These are phyloP conservation scores for Cytospora mali DNA, from an alignment of 2,329 filamentous ascomycete species.

Conservation along the genomic window DNA sequence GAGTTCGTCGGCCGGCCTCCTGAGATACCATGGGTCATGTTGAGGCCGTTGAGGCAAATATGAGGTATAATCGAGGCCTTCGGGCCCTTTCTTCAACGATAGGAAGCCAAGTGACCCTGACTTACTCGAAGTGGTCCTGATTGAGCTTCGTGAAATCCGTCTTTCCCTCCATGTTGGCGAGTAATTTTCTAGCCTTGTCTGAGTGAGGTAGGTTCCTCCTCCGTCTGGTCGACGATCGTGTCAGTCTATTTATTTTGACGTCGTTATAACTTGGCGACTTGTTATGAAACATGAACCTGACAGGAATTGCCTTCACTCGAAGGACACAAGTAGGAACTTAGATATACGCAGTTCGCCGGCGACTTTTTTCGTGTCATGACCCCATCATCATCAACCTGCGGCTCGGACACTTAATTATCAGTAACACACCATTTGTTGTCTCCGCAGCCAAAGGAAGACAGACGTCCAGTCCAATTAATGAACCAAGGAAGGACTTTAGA, in stretches of 20 bases:
- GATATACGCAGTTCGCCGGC: conserved; percentile 19
- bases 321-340: background rate
- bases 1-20: background rate
- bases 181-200: conserved; percentile 12
- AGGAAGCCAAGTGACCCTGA: background rate
- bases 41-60: background rate
- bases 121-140: conserved; percentile 23
- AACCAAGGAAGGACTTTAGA: background rate
- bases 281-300: background rate
- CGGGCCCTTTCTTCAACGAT: background rate
- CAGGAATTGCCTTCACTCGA: background rate
- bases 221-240: background rate
- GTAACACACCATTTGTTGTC: background rate
- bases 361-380: conserved; percentile 20
- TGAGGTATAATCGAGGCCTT: background rate
- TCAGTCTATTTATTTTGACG: background rate
- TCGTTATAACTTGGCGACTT: background rate
- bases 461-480: background rate
- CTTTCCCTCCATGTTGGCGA: conserved; percentile 16
- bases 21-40: too few relatives aligned
- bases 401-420: conserved; percentile 27
- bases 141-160: conserved; percentile 26
- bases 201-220: background rate
- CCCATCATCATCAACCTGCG: background rate
- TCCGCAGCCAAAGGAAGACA: background rate